phyloP scores from a whole-genome alignment of 2,329 filamentous ascomycete species.

The Trichoderma sp. region DNA sequence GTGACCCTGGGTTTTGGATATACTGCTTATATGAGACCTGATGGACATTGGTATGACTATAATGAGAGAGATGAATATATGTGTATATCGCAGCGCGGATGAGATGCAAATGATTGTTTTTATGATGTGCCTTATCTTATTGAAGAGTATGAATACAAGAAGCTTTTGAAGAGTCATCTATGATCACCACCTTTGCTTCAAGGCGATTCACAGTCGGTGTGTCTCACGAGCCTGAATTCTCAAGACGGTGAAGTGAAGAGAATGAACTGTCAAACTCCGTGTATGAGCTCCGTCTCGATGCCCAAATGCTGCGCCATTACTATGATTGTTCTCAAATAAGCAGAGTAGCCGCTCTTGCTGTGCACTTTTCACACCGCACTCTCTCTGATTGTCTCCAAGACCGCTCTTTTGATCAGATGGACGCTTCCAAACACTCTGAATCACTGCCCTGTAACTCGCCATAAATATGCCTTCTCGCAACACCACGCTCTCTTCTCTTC shows the following conservation, averaged over 20 bases:
- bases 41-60: constrained; percentile 2
- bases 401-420: not conserved
- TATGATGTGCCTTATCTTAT: not conserved
- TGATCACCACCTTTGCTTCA: not conserved
- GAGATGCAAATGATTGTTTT: not conserved
- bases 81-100: not conserved
- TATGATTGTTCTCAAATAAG: not conserved
- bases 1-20: not conserved
- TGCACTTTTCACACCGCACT: not conserved
- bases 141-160: not conserved
- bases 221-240: not conserved
- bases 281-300: not conserved
- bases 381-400: not conserved
- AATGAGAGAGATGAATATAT: constrained; percentile 3
- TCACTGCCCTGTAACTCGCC: constrained; percentile 9
- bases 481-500: not conserved
- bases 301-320: not conserved
- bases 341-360: not conserved
- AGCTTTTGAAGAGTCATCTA: not conserved
- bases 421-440: constrained; percentile 15
- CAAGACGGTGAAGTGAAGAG: not conserved
- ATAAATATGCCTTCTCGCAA: constrained; percentile 3
- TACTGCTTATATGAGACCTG: not conserved
- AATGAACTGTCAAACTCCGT: not conserved
- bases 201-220: not conserved